A percentile compares a stretch with the other conserved stretches of the same genome.
Evolutionary conservation across 2,329 filamentous ascomycete species (phyloP).

Genomic region (Escovopsis sp.): DNA sequence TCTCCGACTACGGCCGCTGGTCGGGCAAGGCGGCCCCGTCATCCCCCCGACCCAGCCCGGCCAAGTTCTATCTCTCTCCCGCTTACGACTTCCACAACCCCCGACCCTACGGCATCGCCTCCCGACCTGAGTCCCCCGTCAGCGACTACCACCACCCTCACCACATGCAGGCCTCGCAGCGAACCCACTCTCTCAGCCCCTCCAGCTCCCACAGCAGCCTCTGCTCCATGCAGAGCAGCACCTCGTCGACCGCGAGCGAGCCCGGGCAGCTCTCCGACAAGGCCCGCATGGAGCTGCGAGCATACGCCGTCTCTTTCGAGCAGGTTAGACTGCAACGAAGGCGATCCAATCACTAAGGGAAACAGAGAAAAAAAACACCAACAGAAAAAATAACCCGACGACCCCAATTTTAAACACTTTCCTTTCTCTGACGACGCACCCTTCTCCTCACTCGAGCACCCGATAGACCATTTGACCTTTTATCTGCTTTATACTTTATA

Average conservation of each 20-base stretch:
- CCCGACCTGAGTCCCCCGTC: slow-evolving; percentile 20
- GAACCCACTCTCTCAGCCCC: slow-evolving; percentile 32
- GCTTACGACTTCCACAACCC: slow-evolving; percentile 60
- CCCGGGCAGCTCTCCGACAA: slow-evolving; percentile 53
- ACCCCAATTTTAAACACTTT: background rate
- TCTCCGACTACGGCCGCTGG: slow-evolving; percentile 36
- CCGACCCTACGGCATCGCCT: slow-evolving; percentile 34
- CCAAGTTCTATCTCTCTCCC: slow-evolving; percentile 54
- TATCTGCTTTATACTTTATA: background rate
- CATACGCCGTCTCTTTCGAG: slow-evolving; percentile 82
- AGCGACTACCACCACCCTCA: slow-evolving; percentile 15
- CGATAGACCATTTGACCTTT: slow-evolving; percentile 1
- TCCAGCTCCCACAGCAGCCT: slow-evolving; percentile 78
- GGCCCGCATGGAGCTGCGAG: slow-evolving; percentile 63
- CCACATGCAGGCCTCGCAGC: slow-evolving; percentile 13
- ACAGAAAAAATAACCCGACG: too few species aligned
- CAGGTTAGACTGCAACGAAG: slow-evolving; percentile 51
- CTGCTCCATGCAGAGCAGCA: slow-evolving; percentile 57
- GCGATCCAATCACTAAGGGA: slow-evolving; percentile 33
- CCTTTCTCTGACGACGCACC: background rate
- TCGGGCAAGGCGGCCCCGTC: slow-evolving; percentile 17
- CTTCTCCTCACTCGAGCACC: background rate
- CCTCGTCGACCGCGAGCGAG: slow-evolving; percentile 33
- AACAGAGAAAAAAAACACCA: too few species aligned
- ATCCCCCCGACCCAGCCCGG: slow-evolving; percentile 8